A percentile compares a stretch with the other conserved stretches of the same genome.
phyloP scores from a whole-genome alignment of 2,329 filamentous ascomycete species.

The Aspergillus latus region DNA sequence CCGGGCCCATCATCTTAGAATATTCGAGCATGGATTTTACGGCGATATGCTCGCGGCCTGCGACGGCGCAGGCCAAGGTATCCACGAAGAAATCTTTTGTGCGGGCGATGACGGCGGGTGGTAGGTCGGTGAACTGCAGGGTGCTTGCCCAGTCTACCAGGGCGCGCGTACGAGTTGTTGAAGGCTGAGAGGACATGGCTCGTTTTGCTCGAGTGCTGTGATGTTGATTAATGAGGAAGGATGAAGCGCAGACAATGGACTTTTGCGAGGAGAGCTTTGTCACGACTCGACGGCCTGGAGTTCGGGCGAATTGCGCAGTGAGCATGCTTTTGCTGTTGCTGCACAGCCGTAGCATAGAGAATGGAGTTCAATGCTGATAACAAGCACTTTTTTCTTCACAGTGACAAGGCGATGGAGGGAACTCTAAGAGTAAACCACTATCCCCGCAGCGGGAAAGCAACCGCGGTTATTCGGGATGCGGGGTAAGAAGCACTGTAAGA shows the following conservation, averaged over 20 bases:
- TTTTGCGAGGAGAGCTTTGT: not conserved
- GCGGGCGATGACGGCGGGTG: slow-evolving; percentile 24
- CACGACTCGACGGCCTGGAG: not conserved
- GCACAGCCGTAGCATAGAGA: too few species aligned
- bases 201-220: not conserved
- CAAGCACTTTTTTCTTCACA: not conserved
- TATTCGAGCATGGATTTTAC: slow-evolving; percentile 9
- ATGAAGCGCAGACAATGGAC: too few species aligned
- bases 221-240: not conserved
- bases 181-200: not conserved
- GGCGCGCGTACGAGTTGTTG: not conserved
- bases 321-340: not conserved
- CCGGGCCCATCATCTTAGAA: slow-evolving; percentile 25
- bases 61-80: slow-evolving; percentile 32
- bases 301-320: not conserved
- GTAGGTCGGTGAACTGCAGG: not conserved
- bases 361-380: too few species aligned
- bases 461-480: not conserved
- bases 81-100: slow-evolving; percentile 36
- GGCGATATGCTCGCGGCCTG: slow-evolving; percentile 31
- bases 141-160: not conserved
- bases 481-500: not conserved
- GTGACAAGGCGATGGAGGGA: not conserved
- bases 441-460: not conserved
- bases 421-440: not conserved